phyloP scores from a whole-genome alignment of 805 yeast species.

The Metschnikowia sp. region DNA sequence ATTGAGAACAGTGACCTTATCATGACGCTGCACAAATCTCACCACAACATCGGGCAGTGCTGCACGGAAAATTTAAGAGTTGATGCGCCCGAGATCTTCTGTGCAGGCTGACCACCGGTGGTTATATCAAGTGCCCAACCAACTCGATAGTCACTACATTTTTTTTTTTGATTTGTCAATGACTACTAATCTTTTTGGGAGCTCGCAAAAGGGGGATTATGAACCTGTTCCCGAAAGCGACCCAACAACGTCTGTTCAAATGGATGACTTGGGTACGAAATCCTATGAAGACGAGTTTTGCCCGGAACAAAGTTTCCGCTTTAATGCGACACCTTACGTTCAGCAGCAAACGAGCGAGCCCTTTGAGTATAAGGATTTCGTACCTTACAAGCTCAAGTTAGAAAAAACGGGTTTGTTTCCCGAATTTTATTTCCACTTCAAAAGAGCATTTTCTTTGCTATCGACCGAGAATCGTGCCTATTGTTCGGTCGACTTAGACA shows the following conservation, averaged over 20 bases:
- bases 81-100: too few species aligned
- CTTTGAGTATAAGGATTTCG: neutral
- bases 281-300: neutral
- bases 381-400: neutral
- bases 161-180: neutral
- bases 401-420: neutral
- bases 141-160: neutral
- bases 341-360: neutral
- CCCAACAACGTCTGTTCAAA: neutral
- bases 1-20: too few species aligned
- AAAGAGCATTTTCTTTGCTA: neutral
- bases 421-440: neutral
- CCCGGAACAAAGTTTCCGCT: neutral
- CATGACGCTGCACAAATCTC: too few species aligned
- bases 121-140: too few species aligned
- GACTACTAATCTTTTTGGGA: neutral
- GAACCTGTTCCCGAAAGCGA: neutral
- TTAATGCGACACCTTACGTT: neutral
- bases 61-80: too few species aligned
- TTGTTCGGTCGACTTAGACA: neutral
- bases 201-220: neutral
- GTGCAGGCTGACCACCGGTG: too few species aligned
- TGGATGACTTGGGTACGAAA: too few species aligned
- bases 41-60: too few species aligned
- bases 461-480: conserved; percentile 2